phyloP scores from a whole-genome alignment of 148 eudicot genomes.

The Beta vulgaris region DNA sequence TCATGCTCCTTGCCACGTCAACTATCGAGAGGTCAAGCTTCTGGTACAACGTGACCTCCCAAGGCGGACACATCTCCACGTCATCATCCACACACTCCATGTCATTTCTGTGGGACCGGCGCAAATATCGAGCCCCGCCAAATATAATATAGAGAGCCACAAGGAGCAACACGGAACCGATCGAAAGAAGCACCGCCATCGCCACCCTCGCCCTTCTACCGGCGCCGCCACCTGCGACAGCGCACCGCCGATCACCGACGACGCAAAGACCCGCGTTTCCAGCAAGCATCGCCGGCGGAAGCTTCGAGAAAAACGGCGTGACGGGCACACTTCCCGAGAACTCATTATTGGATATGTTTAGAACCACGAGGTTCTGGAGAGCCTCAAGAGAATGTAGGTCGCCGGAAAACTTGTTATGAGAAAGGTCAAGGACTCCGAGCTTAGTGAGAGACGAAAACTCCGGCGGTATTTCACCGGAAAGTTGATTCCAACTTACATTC shows the following conservation, averaged over 20 bases:
- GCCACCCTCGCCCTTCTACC: constrained; percentile 52
- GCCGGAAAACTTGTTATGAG: constrained; percentile 69
- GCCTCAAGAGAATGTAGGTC: constrained; percentile 44
- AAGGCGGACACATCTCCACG: constrained; percentile 73
- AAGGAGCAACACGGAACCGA: constrained; percentile 53
- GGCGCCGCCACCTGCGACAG: constrained; percentile 13
- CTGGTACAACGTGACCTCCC: constrained; percentile 87
- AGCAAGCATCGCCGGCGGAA: constrained; percentile 52
- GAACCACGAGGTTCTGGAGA: constrained; percentile 70
- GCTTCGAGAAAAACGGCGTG: constrained; percentile 64
- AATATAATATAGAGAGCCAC: constrained; percentile 60
- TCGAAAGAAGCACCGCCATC: constrained; percentile 62
- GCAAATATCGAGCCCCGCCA: constrained; percentile 34
- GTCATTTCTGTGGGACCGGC: constrained; percentile 21
- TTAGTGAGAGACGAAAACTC: constrained; percentile 58
- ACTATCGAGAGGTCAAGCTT: constrained; percentile 72
- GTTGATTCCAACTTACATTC: constrained; percentile 73
- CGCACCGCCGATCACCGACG: constrained; percentile 38
- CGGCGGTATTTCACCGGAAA: constrained; percentile 71
- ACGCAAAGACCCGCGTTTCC: constrained; percentile 59
- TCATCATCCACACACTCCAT: constrained; percentile 39
- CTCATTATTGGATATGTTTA: constrained; percentile 66
- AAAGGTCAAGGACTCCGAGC: constrained; percentile 79
- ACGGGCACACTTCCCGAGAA: constrained; percentile 71
- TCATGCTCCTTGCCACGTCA: constrained; percentile 61